Base-by-base conservation (phyloP, 805 yeast genomes). In the Candida bentonensis region DNA sequence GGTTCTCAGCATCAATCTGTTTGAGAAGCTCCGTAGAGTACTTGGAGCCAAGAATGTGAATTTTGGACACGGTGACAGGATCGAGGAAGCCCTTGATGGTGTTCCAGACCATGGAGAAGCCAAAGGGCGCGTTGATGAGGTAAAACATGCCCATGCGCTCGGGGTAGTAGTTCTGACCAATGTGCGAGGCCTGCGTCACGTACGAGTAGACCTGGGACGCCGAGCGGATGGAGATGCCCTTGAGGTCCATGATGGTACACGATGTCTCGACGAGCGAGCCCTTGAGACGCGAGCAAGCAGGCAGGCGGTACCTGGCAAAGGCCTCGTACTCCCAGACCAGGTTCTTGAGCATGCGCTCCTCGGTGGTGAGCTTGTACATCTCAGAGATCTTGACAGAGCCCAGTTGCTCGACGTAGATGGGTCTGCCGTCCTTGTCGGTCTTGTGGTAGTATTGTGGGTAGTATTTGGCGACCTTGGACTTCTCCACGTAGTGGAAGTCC, bases 81-180 rank as follows among this genome's bases (percentile, higher is more conserved):
- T 92, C 98, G 60, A 92, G 74, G 67, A 92, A 88, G 45, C 94
- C 89, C 68, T 87, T 87, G 69, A 92, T 84, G 45, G 88, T 60
- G 62, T 78, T 76, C 74, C 89, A 92, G 34, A 94, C 96, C 34
- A 96, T 80, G 30, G 95, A 78, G 67, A 92, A 92, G 2, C 98
- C 98, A 60, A 87, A 92, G 51, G 98, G 98, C 1, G 97, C 95
- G 60, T 92, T 92, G 66, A 92, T 85, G 56, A 88, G 69, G 67
- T 87, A 89, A 62, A 89, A 92, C 65, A 84, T 87, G 59, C 98
- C 98, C 98, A 92, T 92, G 66, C 97, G 82, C 72, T 92, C 98
- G 15, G 98, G 98, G 63, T 92, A 92, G 67, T 84, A 89, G 68
- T 92, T 85, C 70, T 92, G 98, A 47, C 97, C 96, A 56, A 92